Conservation (phyloP, 306 rosid genomes). For the Begonia fuchsioides region DNA sequence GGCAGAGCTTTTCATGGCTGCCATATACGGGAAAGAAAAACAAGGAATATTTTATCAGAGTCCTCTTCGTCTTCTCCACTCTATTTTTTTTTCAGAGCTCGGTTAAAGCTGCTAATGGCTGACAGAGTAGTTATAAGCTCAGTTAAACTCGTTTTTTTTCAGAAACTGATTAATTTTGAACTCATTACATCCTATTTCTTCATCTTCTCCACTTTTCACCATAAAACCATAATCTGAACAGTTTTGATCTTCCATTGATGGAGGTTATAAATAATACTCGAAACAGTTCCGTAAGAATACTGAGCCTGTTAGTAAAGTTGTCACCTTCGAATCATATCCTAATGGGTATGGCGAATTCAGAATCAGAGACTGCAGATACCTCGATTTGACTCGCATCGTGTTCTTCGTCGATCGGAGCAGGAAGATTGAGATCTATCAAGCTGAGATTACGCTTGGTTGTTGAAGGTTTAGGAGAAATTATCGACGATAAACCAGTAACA, state of each 20-base stretch:
- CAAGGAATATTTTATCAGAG: no score
- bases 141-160: no score
- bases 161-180: background rate
- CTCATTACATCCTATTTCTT: conserved; percentile 22
- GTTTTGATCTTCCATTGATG: conserved; percentile 7
- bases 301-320: background rate
- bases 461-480: no score
- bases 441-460: no score
- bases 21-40: conserved; percentile 6
- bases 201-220: background rate
- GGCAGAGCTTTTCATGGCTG: conserved; percentile 19
- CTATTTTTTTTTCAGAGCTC: no score
- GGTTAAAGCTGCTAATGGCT: no score
- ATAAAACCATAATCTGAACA: background rate
- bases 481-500: no score
- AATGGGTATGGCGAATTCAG: conserved; percentile 42
- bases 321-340: conserved; percentile 29
- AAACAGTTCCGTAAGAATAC: conserved; percentile 1
- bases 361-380: conserved; percentile 71
- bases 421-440: no score
- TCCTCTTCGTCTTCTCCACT: no score
- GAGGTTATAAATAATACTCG: conserved; percentile 1
- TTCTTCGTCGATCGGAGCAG: conserved; percentile 34
- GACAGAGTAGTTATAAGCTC: no score
- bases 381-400: conserved; percentile 58